Percentiles rank a stretch among this genome's conserved stretches.
These are phyloP conservation scores for Helianthus tuberosus DNA, from an alignment of 129 eudicot species.

Conservation along the genomic window DNA sequence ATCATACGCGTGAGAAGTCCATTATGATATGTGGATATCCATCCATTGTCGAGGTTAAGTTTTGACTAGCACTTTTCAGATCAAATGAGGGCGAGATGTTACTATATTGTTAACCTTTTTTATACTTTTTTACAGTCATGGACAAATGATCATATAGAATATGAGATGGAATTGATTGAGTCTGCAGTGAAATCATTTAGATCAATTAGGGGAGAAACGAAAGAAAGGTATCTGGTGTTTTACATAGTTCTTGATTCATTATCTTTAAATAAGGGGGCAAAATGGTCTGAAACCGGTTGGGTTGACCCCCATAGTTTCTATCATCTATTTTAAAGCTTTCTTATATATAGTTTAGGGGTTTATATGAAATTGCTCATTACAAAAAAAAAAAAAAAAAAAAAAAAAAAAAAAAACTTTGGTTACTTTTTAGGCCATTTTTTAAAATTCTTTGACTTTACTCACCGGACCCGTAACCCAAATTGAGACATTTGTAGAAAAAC, in stretches of 20 bases:
- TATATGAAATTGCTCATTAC: no score
- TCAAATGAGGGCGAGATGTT: conserved; percentile 1
- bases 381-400: no score
- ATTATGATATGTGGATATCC: conserved; percentile 84
- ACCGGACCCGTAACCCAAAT: no score
- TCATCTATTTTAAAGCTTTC: not conserved
- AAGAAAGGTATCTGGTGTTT: conserved; percentile 54
- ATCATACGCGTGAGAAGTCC: conserved; percentile 63
- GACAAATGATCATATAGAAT: conserved; percentile 65
- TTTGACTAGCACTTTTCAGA: not conserved
- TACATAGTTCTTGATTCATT: not conserved
- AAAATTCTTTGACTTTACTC: no score
- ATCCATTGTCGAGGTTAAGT: conserved; percentile 58
- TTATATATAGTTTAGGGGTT: no score
- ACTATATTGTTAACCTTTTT: not conserved
- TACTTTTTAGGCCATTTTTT: no score
- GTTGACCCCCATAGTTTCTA: no score
- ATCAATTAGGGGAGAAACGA: conserved; percentile 70
- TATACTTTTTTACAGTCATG: conserved; percentile 51
- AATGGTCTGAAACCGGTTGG: no score
- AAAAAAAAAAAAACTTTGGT: no score
- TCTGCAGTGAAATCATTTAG: conserved; percentile 68
- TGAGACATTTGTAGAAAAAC: not conserved
- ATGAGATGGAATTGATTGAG: conserved; percentile 74
- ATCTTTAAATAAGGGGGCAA: not conserved